Base-by-base conservation (phyloP, 2,329 filamentous ascomycete species). In the Colletotrichum sp. region DNA sequence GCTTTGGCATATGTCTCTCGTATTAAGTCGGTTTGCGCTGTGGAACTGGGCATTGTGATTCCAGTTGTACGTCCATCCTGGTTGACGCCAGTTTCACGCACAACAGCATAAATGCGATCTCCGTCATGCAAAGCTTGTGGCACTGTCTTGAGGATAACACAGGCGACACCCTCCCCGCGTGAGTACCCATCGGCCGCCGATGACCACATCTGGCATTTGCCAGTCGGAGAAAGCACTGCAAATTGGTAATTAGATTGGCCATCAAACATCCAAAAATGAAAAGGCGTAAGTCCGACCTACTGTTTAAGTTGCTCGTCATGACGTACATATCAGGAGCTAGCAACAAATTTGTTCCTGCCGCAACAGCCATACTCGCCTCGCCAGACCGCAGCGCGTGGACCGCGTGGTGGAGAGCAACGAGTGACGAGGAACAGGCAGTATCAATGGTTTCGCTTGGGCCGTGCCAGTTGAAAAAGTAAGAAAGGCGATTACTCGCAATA, bases 101-200 rank as follows among this genome's bases (percentile, higher is more conserved):
- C 78, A 10, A 82, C 34, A 24, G 71, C 74, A 3, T 79, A 68
- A n/a, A 83, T 81, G 28, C 74, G 32, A 34, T 83, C 79, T 30
- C 78, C 77, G 69, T 81, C 78, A 24, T 4, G 78, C 5, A 90
- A 69, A 0, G 90, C 90, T 1, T 82, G 76, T 13, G 77, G 82
- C 7, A 90, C 80, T 2, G 78, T 79, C 77, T 91, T 91, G 8
- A 91, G 75, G 1, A 90, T 79, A 0, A 91, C 77, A 0, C 82
- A 80, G 1, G 84, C 86, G 9, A 89, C 79, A 2, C 89, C 90
- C 52, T 92, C 90, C 7, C 89, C 89, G 0, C 89, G 84, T 7
- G 83, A 88, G 76, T 90, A 91, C 1, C 90, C 89, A 77, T 90
- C 82, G 0, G 87, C 90, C 4, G 79, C 79, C 5, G 79, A 81